phyloP scores from a whole-genome alignment of 148 eudicot species.

The Polygonum aviculare region DNA sequence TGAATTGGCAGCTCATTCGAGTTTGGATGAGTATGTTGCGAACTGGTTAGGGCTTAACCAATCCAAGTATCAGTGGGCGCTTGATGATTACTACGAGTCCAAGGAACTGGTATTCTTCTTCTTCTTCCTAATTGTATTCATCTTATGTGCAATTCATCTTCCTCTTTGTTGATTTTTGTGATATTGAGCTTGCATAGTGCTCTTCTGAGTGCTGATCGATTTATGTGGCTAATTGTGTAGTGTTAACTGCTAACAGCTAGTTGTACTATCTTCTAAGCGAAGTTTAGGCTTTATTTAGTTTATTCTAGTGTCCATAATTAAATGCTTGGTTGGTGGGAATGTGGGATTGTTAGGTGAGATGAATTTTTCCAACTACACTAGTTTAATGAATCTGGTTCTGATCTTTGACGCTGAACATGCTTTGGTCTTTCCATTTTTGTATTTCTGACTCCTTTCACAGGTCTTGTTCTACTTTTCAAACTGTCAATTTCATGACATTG shows the following conservation, averaged over 20 bases:
- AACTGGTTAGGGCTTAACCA: conserved; percentile 91
- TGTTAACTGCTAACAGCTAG: background rate
- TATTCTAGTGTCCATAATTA: background rate
- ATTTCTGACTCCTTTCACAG: background rate
- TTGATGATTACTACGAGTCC: conserved; percentile 79
- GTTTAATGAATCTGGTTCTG: too few relatives aligned
- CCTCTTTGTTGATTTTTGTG: background rate
- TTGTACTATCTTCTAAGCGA: background rate
- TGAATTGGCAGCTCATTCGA: conserved; percentile 56
- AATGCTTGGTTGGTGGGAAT: background rate
- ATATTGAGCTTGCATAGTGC: background rate
- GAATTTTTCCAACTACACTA: background rate
- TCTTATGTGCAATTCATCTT: background rate
- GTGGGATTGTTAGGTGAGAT: background rate
- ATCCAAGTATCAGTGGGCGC: conserved; percentile 97
- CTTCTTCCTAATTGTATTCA: background rate
- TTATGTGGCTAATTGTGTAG: background rate
- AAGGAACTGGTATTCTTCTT: conserved; percentile 46
- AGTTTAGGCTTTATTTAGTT: background rate
- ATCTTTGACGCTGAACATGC: background rate
- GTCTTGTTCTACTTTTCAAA: too few relatives aligned
- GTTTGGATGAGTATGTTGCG: conserved; percentile 82
- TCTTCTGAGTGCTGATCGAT: background rate
- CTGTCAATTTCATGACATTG: too few relatives aligned
- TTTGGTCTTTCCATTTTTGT: background rate